These are phyloP conservation scores for Talaromyces sp. DNA, from an alignment of 2,329 filamentous ascomycete genomes.

Conservation along the genomic window DNA sequence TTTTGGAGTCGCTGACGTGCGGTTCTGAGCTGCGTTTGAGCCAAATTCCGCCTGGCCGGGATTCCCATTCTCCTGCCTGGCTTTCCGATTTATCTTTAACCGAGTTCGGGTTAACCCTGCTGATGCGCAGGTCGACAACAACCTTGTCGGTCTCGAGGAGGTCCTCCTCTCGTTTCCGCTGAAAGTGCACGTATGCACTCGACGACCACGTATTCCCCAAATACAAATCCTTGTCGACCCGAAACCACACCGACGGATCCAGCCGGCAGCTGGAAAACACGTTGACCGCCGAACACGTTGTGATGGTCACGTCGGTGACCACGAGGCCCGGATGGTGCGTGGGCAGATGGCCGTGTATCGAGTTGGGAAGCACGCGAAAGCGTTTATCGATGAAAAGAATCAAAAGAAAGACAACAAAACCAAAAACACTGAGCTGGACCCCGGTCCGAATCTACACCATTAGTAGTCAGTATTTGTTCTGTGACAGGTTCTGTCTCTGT, in stretches of 20 bases:
- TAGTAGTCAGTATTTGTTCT: neutral
- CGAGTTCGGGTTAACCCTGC: constrained; percentile 62
- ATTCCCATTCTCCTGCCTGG: constrained; percentile 62
- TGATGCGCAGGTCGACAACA: constrained; percentile 71
- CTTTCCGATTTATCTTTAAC: constrained; percentile 3
- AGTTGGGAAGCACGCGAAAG: constrained; percentile 78
- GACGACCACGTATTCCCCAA: constrained; percentile 68
- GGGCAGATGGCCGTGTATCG: constrained; percentile 82
- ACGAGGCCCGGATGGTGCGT: constrained; percentile 78
- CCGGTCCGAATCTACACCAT: constrained; percentile 56
- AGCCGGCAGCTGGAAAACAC: constrained; percentile 70
- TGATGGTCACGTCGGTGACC: constrained; percentile 78
- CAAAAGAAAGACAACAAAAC: constrained; percentile 62
- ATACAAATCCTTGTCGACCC: constrained; percentile 84
- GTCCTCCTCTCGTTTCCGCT: constrained; percentile 81
- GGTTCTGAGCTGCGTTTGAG: constrained; percentile 67
- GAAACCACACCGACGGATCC: constrained; percentile 69
- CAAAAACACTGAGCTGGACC: constrained; percentile 66
- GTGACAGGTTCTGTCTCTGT: too few species aligned
- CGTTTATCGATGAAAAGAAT: constrained; percentile 81
- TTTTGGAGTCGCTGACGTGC: constrained; percentile 68
- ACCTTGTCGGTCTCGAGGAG: constrained; percentile 69
- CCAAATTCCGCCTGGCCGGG: constrained; percentile 73
- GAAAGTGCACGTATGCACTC: constrained; percentile 75
- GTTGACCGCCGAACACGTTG: constrained; percentile 70